Percentiles rank a stretch among this genome's conserved stretches.
Evolutionary conservation across 1,284 basidiomycete genomes (phyloP).

Genomic region (Polyporus tsugae): DNA sequence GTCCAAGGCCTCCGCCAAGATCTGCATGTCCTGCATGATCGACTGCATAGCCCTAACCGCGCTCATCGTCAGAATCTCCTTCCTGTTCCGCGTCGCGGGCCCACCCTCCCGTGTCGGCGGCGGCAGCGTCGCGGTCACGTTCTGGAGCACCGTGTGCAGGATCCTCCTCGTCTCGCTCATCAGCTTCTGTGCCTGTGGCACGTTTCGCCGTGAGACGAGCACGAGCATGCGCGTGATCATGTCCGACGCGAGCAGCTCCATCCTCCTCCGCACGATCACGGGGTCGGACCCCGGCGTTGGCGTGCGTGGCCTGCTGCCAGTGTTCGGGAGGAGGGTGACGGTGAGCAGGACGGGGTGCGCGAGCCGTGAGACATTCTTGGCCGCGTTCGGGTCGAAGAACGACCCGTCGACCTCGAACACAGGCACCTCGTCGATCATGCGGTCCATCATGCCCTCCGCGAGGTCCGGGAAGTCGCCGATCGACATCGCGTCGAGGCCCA

Average conservation of each 20-base stretch:
- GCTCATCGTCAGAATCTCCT: constrained; percentile 74
- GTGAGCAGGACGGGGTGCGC: constrained; percentile 90
- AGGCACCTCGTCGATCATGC: constrained; percentile 93
- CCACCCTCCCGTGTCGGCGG: constrained; percentile 50
- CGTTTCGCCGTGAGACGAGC: constrained; percentile 88
- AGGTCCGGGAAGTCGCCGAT: constrained; percentile 78
- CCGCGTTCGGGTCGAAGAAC: constrained; percentile 88
- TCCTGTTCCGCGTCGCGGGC: constrained; percentile 67
- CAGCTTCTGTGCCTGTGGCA: constrained; percentile 85
- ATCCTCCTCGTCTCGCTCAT: constrained; percentile 91
- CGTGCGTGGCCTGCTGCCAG: constrained; percentile 49
- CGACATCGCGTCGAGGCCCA: constrained; percentile 78
- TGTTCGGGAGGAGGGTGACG: constrained; percentile 80
- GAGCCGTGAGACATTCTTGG: constrained; percentile 84
- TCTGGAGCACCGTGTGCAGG: constrained; percentile 84
- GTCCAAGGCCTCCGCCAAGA: constrained; percentile 85
- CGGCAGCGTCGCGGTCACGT: constrained; percentile 74
- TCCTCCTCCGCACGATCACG: constrained; percentile 88
- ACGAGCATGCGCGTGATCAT: constrained; percentile 95
- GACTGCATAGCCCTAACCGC: constrained; percentile 84
- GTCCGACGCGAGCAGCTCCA: constrained; percentile 93
- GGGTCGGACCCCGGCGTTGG: constrained; percentile 74
- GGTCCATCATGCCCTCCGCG: constrained; percentile 86
- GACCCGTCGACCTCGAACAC: constrained; percentile 92
- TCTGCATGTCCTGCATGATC: constrained; percentile 85